phyloP scores from a whole-genome alignment of 441 rosid genomes.

The Metrosideros polymorpha region DNA sequence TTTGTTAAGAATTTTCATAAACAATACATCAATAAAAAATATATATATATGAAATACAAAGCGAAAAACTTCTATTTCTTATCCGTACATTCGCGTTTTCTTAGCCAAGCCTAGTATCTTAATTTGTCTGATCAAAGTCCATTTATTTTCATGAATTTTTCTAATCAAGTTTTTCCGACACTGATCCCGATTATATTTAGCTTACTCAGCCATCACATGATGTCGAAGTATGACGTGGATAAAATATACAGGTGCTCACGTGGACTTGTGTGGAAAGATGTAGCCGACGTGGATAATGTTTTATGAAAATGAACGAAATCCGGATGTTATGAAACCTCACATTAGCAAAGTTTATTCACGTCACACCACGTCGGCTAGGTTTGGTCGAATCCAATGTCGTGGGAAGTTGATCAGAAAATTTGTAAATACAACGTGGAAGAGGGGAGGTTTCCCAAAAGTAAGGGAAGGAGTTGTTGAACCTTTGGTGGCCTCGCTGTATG shows the following conservation, averaged over 20 bases:
- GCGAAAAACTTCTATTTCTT: not conserved
- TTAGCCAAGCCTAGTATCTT: not conserved
- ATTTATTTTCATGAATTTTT: too few relatives aligned
- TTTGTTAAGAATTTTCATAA: not conserved
- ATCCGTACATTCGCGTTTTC: not conserved
- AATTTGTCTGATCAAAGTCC: not conserved
- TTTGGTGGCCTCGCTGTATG: too few relatives aligned
- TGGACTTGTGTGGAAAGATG: not conserved
- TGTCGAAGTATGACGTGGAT: fast-evolving
- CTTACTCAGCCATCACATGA: not conserved
- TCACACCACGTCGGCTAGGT: too few relatives aligned
- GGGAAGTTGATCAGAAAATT: too few relatives aligned
- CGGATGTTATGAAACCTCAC: too few relatives aligned
- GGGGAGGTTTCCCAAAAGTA: too few relatives aligned
- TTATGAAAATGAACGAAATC: too few relatives aligned
- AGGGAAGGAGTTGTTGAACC: not conserved
- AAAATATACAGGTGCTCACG: not conserved
- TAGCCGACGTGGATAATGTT: fast-evolving
- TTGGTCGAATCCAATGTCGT: too few relatives aligned
- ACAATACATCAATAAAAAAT: not conserved
- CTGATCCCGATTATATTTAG: not conserved
- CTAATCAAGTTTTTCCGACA: not conserved
- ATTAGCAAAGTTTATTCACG: too few relatives aligned
- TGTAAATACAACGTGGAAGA: too few relatives aligned
- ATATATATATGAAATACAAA: not conserved